These are phyloP conservation scores for Athelia psychrophila DNA, from an alignment of 1,284 basidiomycete genomes.

Conservation along the genomic window DNA sequence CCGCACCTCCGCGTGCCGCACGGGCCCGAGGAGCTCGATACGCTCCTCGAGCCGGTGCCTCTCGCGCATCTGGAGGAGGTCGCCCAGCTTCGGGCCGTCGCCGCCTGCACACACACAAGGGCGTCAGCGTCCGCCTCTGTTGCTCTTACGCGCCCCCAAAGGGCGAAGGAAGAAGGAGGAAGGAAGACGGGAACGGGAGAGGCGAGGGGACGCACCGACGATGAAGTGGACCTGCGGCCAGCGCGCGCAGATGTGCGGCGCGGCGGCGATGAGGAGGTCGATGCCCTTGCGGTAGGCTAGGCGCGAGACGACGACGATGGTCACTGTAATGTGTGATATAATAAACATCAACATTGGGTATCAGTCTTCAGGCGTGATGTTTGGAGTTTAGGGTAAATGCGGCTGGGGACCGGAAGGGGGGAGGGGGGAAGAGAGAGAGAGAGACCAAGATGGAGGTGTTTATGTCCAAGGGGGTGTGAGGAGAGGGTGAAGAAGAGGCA, in stretches of 20 bases:
- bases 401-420: too few relatives aligned
- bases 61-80: constrained; percentile 95
- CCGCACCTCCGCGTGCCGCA: constrained; percentile 80
- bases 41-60: constrained; percentile 87
- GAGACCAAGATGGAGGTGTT: too few relatives aligned
- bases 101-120: constrained; percentile 53
- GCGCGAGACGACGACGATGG: constrained; percentile 93
- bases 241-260: constrained; percentile 83
- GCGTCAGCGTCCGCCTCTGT: too few relatives aligned
- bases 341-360: background rate
- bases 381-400: too few relatives aligned
- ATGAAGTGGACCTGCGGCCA: constrained; percentile 89
- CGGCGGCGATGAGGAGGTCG: constrained; percentile 90
- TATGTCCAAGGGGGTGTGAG: too few relatives aligned
- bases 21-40: constrained; percentile 83
- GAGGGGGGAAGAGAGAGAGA: too few relatives aligned
- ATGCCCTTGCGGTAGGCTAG: constrained; percentile 97
- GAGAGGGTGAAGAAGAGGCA: too few relatives aligned
- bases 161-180: background rate
- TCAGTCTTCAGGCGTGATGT: too few relatives aligned
- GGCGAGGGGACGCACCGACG: constrained; percentile 82
- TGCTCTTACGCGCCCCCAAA: too few relatives aligned
- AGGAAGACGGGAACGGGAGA: background rate
- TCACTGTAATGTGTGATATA: constrained; percentile 54
- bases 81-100: constrained; percentile 93